Evolutionary conservation across 2,329 filamentous ascomycete species (phyloP).

Genomic region (Xylariomycetidae sp.): DNA sequence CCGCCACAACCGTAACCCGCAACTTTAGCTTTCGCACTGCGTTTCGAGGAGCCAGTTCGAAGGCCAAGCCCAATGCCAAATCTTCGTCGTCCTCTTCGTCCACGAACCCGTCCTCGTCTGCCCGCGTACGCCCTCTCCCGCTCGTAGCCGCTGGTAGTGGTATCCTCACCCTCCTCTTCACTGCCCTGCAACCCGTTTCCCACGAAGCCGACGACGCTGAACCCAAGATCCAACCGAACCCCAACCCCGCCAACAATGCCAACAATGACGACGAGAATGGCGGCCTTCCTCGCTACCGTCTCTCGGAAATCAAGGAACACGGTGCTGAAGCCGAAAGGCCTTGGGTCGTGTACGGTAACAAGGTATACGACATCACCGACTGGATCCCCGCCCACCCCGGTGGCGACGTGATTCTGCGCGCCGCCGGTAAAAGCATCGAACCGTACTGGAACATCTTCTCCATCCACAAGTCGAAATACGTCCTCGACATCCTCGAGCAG

Average conservation of each 20-base stretch:
- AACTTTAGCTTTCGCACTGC: slow-evolving; percentile 4
- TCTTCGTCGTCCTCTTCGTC: no score
- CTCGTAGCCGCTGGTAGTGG: slow-evolving; percentile 23
- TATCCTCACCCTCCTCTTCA: slow-evolving; percentile 19
- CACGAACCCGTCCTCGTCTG: no score
- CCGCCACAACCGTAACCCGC: slow-evolving; percentile 1
- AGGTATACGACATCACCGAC: slow-evolving; percentile 66
- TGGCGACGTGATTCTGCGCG: slow-evolving; percentile 61
- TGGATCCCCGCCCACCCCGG: slow-evolving; percentile 62
- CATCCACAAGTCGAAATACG: slow-evolving; percentile 60
- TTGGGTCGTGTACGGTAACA: slow-evolving; percentile 59
- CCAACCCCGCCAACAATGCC: slow-evolving; percentile 5
- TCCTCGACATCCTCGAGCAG: slow-evolving; percentile 58
- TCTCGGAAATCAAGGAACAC: slow-evolving; percentile 47
- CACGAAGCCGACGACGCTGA: slow-evolving; percentile 12
- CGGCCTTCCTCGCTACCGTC: slow-evolving; percentile 41
- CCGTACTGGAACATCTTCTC: slow-evolving; percentile 66
- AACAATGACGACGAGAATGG: slow-evolving; percentile 27
- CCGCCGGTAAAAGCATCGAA: slow-evolving; percentile 59
- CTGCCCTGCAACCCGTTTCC: slow-evolving; percentile 19
- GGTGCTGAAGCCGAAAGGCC: slow-evolving; percentile 46
- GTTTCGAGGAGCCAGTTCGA: slow-evolving; percentile 8
- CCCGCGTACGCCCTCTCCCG: slow-evolving; percentile 14
- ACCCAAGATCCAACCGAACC: no score
- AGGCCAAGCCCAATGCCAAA: not conserved